Conservation (phyloP, 2,329 filamentous ascomycete species). For the Teratosphaeria nubilosa region DNA sequence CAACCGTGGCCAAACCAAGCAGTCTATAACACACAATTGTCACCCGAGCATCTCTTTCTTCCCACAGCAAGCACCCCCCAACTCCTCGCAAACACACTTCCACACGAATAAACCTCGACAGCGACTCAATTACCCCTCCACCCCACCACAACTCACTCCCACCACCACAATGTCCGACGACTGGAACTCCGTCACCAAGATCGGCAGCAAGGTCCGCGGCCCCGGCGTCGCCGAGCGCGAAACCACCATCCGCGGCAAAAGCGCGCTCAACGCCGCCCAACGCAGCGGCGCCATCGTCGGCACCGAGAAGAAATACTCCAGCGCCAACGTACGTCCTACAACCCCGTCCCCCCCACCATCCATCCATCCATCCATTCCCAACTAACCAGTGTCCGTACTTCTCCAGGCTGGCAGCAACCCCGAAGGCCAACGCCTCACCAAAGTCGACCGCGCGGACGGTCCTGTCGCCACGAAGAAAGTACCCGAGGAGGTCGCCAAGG, state of each 20-base stretch:
- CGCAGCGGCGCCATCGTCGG: conserved; percentile 64
- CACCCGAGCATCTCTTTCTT: neutral
- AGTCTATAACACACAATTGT: neutral
- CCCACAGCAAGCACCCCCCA: neutral
- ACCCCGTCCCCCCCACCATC: conserved; percentile 25
- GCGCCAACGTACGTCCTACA: conserved; percentile 78
- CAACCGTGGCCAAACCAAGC: neutral
- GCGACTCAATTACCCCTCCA: neutral
- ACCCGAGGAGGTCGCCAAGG: conserved; percentile 67
- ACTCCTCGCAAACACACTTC: neutral
- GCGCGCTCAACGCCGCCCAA: conserved; percentile 78
- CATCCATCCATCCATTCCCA: neutral
- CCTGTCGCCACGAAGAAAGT: conserved; percentile 96
- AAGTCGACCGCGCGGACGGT: conserved; percentile 94
- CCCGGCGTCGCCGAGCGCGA: conserved; percentile 61
- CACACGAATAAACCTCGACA: neutral
- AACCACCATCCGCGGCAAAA: conserved; percentile 79
- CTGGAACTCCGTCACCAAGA: conserved; percentile 86
- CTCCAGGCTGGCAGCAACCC: conserved; percentile 23
- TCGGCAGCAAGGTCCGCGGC: conserved; percentile 72
- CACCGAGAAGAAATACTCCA: conserved; percentile 85
- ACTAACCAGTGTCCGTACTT: conserved; percentile 14
- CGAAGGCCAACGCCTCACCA: conserved; percentile 92
- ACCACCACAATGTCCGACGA: conserved; percentile 34
- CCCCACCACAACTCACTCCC: neutral